Percentiles rank a stretch among this genome's conserved stretches.
Evolutionary conservation across 768 basidiomycete species (phyloP).

Genomic region (Pisolithus marmoratus): DNA sequence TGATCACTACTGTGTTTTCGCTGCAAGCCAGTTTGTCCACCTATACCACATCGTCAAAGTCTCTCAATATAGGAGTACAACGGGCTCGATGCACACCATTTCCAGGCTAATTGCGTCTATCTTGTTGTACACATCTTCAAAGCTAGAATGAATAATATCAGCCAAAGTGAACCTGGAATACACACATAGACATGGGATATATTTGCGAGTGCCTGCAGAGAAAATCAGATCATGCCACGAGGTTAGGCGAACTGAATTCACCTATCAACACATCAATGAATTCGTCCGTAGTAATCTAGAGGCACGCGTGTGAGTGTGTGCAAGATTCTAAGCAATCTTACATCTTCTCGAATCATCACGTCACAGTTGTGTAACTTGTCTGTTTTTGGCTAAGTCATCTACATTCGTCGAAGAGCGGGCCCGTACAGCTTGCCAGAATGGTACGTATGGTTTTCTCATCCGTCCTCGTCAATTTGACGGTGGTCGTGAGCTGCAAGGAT

Average conservation of each 20-base stretch:
- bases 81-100: constrained; percentile 28
- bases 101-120: constrained; percentile 85
- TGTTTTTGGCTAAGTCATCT: constrained; percentile 23
- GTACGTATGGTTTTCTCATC: constrained; percentile 94
- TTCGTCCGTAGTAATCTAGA: constrained; percentile 88
- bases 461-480: constrained; percentile 90
- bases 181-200: constrained; percentile 87
- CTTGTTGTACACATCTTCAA: constrained; percentile 91
- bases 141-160: constrained; percentile 5
- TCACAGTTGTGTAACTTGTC: constrained; percentile 93
- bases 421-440: constrained; percentile 82
- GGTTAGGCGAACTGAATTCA: constrained; percentile 18
- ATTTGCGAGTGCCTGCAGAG: constrained; percentile 81
- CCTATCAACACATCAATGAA: constrained; percentile 99
- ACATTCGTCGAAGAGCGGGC: not conserved
- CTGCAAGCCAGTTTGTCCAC: constrained; percentile 79
- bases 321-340: constrained; percentile 30
- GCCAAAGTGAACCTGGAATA: constrained; percentile 3
- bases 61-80: not conserved
- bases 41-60: constrained; percentile 7
- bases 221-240: constrained; percentile 1
- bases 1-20: constrained; percentile 88
- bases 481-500: constrained; percentile 65
- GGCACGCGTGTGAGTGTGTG: constrained; percentile 4
- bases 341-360: constrained; percentile 98